phyloP scores from a whole-genome alignment of 352 stramenopile species.

The Phytophthora nicotianae region DNA sequence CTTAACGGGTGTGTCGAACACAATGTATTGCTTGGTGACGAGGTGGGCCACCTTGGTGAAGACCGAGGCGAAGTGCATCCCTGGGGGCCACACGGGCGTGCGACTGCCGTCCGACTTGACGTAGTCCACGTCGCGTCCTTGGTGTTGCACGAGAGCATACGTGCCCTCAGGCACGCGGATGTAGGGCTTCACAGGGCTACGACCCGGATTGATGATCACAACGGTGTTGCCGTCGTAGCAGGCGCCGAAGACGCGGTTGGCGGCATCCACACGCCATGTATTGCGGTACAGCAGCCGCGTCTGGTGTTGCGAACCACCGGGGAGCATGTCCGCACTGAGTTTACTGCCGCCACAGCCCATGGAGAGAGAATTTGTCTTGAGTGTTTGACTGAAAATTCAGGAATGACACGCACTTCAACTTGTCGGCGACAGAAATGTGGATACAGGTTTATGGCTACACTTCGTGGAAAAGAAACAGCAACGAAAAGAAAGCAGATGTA shows the following conservation, averaged over 20 bases:
- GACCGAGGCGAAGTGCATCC: constrained; percentile 72
- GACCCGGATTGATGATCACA: constrained; percentile 75
- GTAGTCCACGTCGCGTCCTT: constrained; percentile 79
- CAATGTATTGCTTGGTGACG: constrained; percentile 89
- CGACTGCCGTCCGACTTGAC: constrained; percentile 45
- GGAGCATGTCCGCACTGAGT: constrained; percentile 18
- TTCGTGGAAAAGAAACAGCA: not conserved
- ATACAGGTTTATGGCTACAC: constrained; percentile 18
- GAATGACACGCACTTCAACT: constrained; percentile 30
- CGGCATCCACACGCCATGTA: constrained; percentile 62
- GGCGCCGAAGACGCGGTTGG: constrained; percentile 78
- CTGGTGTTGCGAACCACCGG: constrained; percentile 44
- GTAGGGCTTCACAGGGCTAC: constrained; percentile 69
- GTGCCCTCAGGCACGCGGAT: constrained; percentile 89
- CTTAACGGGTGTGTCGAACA: constrained; percentile 90
- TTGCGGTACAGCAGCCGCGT: constrained; percentile 70
- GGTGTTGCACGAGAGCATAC: constrained; percentile 87
- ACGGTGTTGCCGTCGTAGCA: constrained; percentile 85
- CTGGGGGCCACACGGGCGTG: constrained; percentile 72
- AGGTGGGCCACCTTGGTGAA: constrained; percentile 89
- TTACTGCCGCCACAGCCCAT: constrained; percentile 31
- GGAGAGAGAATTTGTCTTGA: constrained; percentile 18
- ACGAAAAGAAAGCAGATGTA: not conserved
- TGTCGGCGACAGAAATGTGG: constrained; percentile 3
- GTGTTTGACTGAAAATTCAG: constrained; percentile 21